These are phyloP conservation scores for Diaporthe sp. DNA, from an alignment of 2,329 filamentous ascomycete species.

Conservation along the genomic window DNA sequence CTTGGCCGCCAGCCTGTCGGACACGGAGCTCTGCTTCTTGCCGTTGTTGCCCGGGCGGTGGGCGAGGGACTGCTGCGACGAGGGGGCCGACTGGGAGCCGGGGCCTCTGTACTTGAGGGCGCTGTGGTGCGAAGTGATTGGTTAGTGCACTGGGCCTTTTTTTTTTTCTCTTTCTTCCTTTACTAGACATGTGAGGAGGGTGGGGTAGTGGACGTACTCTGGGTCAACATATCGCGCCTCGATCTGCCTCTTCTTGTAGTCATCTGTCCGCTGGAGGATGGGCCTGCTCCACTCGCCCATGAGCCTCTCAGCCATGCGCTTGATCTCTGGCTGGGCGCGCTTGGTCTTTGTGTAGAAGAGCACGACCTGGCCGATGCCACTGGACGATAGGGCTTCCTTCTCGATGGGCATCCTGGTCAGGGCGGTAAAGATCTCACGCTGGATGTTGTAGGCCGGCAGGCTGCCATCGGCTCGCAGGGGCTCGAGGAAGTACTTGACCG, in stretches of 20 bases:
- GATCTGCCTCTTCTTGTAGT: conserved; percentile 87
- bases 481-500: conserved; percentile 97
- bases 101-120: conserved; percentile 53
- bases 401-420: conserved; percentile 86
- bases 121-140: conserved; percentile 55
- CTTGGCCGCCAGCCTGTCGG: conserved; percentile 46
- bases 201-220: conserved; percentile 60
- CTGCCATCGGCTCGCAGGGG: conserved; percentile 89
- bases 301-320: conserved; percentile 92
- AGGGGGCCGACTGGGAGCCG: conserved; percentile 50
- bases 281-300: conserved; percentile 95
- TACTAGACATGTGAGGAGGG: not conserved
- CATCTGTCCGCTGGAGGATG: conserved; percentile 92
- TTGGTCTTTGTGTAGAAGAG: conserved; percentile 98
- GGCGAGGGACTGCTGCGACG: conserved; percentile 55
- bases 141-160: not conserved
- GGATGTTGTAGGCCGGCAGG: conserved; percentile 95
- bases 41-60: conserved; percentile 57
- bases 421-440: conserved; percentile 90
- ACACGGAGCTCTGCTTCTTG: conserved; percentile 42
- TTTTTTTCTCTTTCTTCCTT: no score
- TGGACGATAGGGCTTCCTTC: conserved; percentile 90
- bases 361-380: conserved; percentile 95
- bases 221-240: conserved; percentile 75
- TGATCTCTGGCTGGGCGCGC: conserved; percentile 88